These are phyloP conservation scores for Oryza rufipogon DNA, from an alignment of 176 grass and related monocot genomes.

Conservation along the genomic window DNA sequence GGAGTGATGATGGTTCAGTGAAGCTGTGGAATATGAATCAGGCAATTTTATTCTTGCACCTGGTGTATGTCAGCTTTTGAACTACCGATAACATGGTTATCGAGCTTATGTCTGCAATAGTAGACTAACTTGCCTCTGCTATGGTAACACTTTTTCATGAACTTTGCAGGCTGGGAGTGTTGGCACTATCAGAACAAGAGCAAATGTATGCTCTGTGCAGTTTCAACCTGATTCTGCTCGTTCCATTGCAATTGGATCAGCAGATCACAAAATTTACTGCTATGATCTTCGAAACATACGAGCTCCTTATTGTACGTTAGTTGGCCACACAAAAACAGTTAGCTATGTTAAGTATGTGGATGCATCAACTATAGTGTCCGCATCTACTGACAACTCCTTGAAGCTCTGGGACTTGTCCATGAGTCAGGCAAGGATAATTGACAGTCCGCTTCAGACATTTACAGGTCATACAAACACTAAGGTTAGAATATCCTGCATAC, in stretches of 20 bases:
- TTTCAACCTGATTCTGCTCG: conserved; percentile 88
- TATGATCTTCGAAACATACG: conserved; percentile 94
- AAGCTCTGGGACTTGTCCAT: conserved; percentile 88
- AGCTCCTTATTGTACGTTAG: conserved; percentile 66
- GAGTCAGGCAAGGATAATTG: conserved; percentile 53
- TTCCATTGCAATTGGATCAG: conserved; percentile 83
- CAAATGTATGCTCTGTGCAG: conserved; percentile 95
- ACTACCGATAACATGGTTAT: conserved; percentile 58
- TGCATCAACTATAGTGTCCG: conserved; percentile 72
- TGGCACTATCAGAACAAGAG: conserved; percentile 89
- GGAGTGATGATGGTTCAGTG: conserved; percentile 90
- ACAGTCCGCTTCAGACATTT: conserved; percentile 82
- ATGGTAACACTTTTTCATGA: conserved; percentile 35
- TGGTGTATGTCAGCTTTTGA: conserved; percentile 78
- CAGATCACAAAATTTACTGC: conserved; percentile 95
- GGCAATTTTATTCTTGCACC: conserved; percentile 90
- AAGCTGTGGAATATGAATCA: conserved; percentile 99
- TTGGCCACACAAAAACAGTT: conserved; percentile 88
- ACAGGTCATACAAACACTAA: conserved; percentile 94
- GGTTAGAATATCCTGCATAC: conserved; percentile 51
- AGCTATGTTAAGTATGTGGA: conserved; percentile 96
- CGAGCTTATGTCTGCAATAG: conserved; percentile 36
- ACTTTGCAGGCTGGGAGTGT: conserved; percentile 85
- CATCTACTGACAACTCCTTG: conserved; percentile 85
- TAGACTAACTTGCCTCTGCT: conserved; percentile 18